Conservation (phyloP, 2,329 filamentous ascomycete species). For the Phoma sp. region DNA sequence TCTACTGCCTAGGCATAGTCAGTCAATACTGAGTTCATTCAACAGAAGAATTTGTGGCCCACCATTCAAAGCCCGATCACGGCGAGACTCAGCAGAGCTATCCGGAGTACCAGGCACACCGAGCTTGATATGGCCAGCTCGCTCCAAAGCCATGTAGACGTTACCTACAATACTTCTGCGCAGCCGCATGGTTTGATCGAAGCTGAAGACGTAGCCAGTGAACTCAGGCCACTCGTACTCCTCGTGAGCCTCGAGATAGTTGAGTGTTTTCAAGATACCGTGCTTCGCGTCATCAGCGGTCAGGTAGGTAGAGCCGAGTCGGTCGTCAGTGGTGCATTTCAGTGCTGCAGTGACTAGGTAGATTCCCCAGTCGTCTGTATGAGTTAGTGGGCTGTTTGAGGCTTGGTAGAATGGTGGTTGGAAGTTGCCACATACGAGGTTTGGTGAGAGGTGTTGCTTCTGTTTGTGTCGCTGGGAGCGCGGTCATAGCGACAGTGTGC, state of each 20-base stretch:
- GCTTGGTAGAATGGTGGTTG: not conserved
- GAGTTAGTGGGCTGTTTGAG: not conserved
- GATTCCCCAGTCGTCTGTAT: constrained; percentile 18
- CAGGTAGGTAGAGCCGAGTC: not conserved
- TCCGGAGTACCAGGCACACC: constrained; percentile 3
- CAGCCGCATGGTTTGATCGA: constrained; percentile 23
- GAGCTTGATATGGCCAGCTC: constrained; percentile 9
- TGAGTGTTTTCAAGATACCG: constrained; percentile 20
- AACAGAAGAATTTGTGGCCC: not conserved
- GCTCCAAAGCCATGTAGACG: constrained; percentile 18
- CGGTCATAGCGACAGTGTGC: not conserved
- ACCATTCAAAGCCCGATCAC: not conserved
- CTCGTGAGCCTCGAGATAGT: constrained; percentile 21
- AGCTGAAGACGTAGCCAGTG: constrained; percentile 17
- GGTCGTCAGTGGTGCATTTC: constrained; percentile 11
- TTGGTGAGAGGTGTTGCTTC: constrained; percentile 15
- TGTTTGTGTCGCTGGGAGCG: constrained; percentile 3
- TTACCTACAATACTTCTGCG: constrained; percentile 24
- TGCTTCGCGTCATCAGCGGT: constrained; percentile 16
- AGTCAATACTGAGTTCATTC: not conserved
- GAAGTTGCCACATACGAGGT: constrained; percentile 11
- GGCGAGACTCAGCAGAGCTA: not conserved
- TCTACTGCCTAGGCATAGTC: not conserved
- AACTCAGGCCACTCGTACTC: constrained; percentile 29
- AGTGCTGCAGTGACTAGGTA: constrained; percentile 23